phyloP scores from a whole-genome alignment of 805 yeast genomes.

The Yarrowia sp. region DNA sequence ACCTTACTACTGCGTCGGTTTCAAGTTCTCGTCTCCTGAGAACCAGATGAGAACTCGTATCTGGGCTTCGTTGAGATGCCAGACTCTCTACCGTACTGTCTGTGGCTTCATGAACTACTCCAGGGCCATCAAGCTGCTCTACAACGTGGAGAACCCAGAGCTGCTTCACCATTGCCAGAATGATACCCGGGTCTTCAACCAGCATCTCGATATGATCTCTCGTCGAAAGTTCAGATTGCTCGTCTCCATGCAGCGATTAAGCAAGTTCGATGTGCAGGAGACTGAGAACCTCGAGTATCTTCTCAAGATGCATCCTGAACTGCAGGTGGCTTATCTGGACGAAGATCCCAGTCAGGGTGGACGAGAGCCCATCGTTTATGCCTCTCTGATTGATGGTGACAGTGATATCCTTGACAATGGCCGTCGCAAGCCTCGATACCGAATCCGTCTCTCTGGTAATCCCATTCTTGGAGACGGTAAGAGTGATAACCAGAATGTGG shows the following conservation, averaged over 20 bases:
- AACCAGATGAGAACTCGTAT: conserved; percentile 74
- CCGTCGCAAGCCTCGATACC: conserved; percentile 64
- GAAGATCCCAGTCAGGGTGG: conserved; percentile 38
- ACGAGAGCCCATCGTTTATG: conserved; percentile 54
- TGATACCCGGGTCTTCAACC: conserved; percentile 31
- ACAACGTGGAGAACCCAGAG: conserved; percentile 60
- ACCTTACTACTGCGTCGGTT: conserved; percentile 77
- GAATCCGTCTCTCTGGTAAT: conserved; percentile 73
- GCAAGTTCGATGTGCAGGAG: conserved; percentile 77
- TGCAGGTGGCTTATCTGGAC: conserved; percentile 55
- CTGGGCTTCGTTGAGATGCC: conserved; percentile 87
- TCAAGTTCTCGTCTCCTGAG: conserved; percentile 68
- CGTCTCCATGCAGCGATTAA: conserved; percentile 85
- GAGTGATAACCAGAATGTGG: conserved; percentile 82
- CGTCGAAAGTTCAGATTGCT: conserved; percentile 81
- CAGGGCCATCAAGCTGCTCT: conserved; percentile 72
- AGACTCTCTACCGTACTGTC: conserved; percentile 81
- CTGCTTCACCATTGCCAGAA: conserved; percentile 39
- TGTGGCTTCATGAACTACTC: conserved; percentile 84
- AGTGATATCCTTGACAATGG: conserved; percentile 68
- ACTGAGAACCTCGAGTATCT: conserved; percentile 81
- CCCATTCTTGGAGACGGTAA: conserved; percentile 88
- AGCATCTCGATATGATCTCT: conserved; percentile 63
- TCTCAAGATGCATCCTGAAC: conserved; percentile 82
- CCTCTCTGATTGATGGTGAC: conserved; percentile 74